Evolutionary conservation across 768 basidiomycete species (phyloP).

Genomic region (Russula ochroleuca): DNA sequence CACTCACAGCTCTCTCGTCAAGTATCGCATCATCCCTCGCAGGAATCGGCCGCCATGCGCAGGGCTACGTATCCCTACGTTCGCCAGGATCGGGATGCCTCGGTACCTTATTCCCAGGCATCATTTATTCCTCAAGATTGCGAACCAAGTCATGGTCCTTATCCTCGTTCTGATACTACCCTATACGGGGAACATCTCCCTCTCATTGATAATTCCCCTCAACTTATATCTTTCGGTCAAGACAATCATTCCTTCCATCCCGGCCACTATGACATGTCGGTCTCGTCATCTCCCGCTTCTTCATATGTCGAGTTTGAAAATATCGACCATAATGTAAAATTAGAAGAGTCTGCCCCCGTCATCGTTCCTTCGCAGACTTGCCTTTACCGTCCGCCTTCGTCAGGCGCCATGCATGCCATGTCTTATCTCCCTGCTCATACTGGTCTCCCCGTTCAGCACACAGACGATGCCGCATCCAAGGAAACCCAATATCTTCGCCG

Average conservation of each 20-base stretch:
- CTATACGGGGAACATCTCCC: conserved; percentile 41
- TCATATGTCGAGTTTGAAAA: conserved; percentile 46
- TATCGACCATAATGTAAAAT: conserved; percentile 51
- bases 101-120: conserved; percentile 38
- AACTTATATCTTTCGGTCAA: conserved; percentile 38
- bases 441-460: conserved; percentile 75
- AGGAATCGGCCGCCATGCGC: conserved; percentile 49
- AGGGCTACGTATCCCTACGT: conserved; percentile 76
- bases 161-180: conserved; percentile 37
- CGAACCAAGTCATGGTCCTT: conserved; percentile 35
- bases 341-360: conserved; percentile 57
- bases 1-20: conserved; percentile 29
- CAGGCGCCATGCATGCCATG: conserved; percentile 31
- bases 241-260: conserved; percentile 32
- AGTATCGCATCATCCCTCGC: conserved; percentile 32
- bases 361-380: conserved; percentile 60
- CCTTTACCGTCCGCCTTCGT: conserved; percentile 44
- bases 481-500: conserved; percentile 88
- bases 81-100: conserved; percentile 60
- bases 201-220: conserved; percentile 38
- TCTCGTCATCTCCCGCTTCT: conserved; percentile 42
- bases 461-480: conserved; percentile 85
- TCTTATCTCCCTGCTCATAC: conserved; percentile 40
- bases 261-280: conserved; percentile 35
- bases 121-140: conserved; percentile 45